Percentiles rank a stretch among this genome's conserved stretches.
Evolutionary conservation across 305 asterid species (phyloP).

Genomic region (Ajuga reptans): DNA sequence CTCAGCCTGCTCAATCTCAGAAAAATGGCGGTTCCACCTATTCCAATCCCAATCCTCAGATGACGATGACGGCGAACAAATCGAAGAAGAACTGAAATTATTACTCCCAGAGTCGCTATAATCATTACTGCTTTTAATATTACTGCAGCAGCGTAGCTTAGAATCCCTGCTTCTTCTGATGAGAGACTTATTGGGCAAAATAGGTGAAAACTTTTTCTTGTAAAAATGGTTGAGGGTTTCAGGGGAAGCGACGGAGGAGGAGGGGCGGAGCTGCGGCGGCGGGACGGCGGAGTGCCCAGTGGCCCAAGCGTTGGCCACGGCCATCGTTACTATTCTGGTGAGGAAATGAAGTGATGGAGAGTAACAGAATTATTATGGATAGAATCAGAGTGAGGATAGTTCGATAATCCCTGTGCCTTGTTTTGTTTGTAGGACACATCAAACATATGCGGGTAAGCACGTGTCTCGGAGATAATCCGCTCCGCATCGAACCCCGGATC

Average conservation of each 20-base stretch:
- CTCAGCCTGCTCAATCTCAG: conserved; percentile 85
- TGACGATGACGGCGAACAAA: conserved; percentile 28
- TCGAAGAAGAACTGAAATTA: conserved; percentile 23
- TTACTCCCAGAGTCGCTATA: conserved; percentile 18
- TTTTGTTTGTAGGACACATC: background rate
- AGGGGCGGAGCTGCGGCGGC: conserved; percentile 42
- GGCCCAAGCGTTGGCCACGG: conserved; percentile 72
- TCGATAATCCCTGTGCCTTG: conserved; percentile 25
- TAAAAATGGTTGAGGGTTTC: conserved; percentile 22
- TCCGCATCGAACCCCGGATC: no score
- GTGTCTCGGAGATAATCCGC: no score
- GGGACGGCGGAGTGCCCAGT: conserved; percentile 48
- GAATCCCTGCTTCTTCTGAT: conserved; percentile 31
- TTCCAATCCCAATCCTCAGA: conserved; percentile 83
- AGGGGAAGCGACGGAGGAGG: conserved; percentile 25
- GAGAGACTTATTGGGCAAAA: conserved; percentile 28
- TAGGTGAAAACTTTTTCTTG: conserved; percentile 29
- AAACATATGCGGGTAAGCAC: no score
- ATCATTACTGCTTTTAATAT: conserved; percentile 17
- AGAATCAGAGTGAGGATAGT: conserved; percentile 25
- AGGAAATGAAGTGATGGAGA: background rate
- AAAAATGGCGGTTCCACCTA: conserved; percentile 77
- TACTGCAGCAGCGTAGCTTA: conserved; percentile 36
- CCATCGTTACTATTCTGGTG: conserved; percentile 32
- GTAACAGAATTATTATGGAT: conserved; percentile 13